These are phyloP conservation scores for Luffa aegyptiaca DNA, from an alignment of 306 rosid genomes.

Conservation along the genomic window DNA sequence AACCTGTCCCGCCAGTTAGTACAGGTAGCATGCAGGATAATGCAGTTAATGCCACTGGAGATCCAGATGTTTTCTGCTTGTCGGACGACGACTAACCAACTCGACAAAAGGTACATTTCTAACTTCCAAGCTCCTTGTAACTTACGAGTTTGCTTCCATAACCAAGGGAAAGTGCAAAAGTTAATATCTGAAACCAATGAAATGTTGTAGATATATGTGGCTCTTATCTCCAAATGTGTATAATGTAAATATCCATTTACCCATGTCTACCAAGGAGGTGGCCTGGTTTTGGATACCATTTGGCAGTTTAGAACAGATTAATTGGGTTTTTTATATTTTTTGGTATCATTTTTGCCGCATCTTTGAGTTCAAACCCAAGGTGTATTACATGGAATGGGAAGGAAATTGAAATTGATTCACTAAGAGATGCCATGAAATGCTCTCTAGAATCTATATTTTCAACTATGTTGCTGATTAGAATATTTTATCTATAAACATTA, in stretches of 20 bases:
- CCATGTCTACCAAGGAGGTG: not conserved
- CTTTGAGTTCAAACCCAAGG: not conserved
- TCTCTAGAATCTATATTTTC: not conserved
- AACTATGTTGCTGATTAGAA: not conserved
- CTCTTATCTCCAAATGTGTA: not conserved
- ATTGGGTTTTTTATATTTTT: not conserved
- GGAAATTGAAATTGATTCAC: not conserved
- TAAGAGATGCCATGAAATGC: not conserved
- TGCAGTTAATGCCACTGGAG: conserved; percentile 14
- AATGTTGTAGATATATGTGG: conserved; percentile 1
- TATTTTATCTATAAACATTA: not conserved
- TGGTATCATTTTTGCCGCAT: not conserved
- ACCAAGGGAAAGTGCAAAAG: not conserved
- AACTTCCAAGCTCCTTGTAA: not conserved
- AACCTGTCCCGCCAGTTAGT: conserved; percentile 13
- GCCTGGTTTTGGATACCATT: not conserved
- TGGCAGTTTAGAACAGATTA: not conserved
- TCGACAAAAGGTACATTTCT: not conserved
- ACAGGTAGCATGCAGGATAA: conserved; percentile 13
- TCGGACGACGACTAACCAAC: conserved; percentile 69
- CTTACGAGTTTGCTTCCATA: not conserved
- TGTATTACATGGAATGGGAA: not conserved
- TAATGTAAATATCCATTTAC: not conserved
- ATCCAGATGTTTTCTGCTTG: conserved; percentile 48
- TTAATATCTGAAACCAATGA: not conserved